Evolutionary conservation across 176 grass and related monocot species (phyloP).

Genomic region (Aegilops umbellulata): DNA sequence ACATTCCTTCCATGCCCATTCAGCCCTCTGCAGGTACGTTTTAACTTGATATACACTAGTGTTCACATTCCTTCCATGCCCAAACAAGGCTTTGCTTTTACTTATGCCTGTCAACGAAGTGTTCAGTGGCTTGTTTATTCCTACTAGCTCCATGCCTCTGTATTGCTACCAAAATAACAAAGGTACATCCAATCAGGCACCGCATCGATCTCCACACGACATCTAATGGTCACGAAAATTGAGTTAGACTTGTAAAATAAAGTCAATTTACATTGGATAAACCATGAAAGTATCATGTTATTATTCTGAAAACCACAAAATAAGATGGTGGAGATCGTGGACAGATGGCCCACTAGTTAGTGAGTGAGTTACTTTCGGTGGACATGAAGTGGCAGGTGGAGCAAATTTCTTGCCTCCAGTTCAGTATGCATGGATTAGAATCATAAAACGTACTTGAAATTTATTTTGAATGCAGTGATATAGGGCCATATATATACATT

Average conservation of each 20-base stretch:
- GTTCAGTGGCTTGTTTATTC: background rate
- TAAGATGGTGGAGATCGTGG: background rate
- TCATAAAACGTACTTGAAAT: background rate
- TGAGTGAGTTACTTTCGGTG: background rate
- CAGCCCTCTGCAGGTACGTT: conserved; percentile 81
- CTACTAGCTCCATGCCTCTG: background rate
- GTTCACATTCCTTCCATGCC: too few species aligned
- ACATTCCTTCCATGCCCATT: conserved; percentile 73
- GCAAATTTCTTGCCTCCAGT: background rate
- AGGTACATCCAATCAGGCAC: background rate
- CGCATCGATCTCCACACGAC: background rate
- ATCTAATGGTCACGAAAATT: background rate
- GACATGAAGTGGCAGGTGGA: background rate
- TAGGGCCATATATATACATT: background rate
- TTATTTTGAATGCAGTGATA: background rate
- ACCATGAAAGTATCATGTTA: background rate
- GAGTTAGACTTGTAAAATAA: background rate
- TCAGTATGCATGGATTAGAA: background rate
- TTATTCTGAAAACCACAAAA: background rate
- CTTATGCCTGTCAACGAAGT: background rate
- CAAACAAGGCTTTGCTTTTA: background rate
- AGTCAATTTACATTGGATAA: background rate
- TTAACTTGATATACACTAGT: conserved; percentile 12
- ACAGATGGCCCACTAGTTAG: background rate
- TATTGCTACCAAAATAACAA: background rate